phyloP scores from a whole-genome alignment of 2,329 filamentous ascomycete genomes.

The Colletotrichum siamense region DNA sequence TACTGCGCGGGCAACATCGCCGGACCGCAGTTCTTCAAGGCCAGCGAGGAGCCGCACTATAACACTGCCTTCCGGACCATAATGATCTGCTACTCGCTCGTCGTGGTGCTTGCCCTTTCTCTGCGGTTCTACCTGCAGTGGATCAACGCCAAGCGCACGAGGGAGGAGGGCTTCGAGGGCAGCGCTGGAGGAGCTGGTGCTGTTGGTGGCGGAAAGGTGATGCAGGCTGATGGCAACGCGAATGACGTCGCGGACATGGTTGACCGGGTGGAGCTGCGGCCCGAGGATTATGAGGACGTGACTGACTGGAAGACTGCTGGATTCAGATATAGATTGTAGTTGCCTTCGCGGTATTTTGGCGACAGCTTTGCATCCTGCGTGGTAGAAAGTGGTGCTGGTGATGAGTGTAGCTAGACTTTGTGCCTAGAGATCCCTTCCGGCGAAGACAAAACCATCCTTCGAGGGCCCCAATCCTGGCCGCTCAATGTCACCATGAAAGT shows the following conservation, averaged over 20 bases:
- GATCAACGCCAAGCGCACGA: conserved; percentile 47
- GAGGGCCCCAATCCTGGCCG: no score
- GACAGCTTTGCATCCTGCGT: not conserved
- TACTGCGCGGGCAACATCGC: conserved; percentile 63
- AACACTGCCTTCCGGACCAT: conserved; percentile 60
- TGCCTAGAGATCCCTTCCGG: not conserved
- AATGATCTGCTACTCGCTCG: conserved; percentile 60
- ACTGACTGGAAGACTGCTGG: conserved; percentile 66
- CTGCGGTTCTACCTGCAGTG: conserved; percentile 54
- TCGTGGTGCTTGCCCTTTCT: conserved; percentile 45
- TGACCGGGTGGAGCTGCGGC: conserved; percentile 40
- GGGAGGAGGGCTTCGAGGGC: conserved; percentile 49
- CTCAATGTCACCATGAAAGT: not conserved
- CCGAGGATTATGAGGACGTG: conserved; percentile 59
- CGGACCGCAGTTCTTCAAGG: conserved; percentile 60
- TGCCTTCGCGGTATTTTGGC: not conserved
- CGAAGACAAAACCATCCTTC: not conserved
- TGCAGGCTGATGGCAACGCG: conserved; percentile 27
- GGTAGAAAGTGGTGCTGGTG: not conserved
- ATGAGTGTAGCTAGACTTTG: not conserved
- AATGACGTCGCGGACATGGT: conserved; percentile 34
- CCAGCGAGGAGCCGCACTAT: conserved; percentile 55
- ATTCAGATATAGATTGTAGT: conserved; percentile 57
- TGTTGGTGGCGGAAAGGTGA: conserved; percentile 41
- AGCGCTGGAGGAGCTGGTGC: conserved; percentile 46